Evolutionary conservation across 768 basidiomycete genomes (phyloP).

Genomic region (Obba rivulosa): DNA sequence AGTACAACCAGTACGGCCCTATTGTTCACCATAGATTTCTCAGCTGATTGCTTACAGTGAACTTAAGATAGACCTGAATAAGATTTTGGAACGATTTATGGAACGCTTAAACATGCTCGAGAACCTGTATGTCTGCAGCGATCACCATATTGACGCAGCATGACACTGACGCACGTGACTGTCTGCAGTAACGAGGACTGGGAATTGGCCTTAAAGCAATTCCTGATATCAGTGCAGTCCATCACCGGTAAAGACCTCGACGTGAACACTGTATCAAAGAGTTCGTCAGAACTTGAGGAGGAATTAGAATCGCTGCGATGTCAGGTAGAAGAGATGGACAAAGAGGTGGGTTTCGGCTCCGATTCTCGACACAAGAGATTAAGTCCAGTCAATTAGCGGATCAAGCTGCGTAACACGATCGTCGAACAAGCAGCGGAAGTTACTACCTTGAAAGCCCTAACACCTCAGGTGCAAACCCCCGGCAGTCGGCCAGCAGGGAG

Average conservation of each 20-base stretch:
- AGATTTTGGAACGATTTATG: slow-evolving; percentile 59
- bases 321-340: slow-evolving; percentile 57
- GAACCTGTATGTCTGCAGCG: slow-evolving; percentile 43
- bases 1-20: slow-evolving; percentile 22
- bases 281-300: slow-evolving; percentile 43
- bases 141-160: neutral
- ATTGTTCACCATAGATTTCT: neutral
- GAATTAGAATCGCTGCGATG: slow-evolving; percentile 56
- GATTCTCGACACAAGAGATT: neutral
- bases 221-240: slow-evolving; percentile 55
- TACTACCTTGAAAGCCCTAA: slow-evolving; percentile 49
- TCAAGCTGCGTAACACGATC: slow-evolving; percentile 46
- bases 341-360: slow-evolving; percentile 44
- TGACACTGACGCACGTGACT: neutral
- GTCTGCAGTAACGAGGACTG: slow-evolving; percentile 56
- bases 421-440: slow-evolving; percentile 63
- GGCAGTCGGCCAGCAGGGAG: neutral
- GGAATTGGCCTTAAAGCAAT: slow-evolving; percentile 54
- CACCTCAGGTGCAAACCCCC: slow-evolving; percentile 34
- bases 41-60: slow-evolving; percentile 36
- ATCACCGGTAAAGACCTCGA: slow-evolving; percentile 62
- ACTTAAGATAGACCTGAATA: slow-evolving; percentile 54
- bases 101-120: slow-evolving; percentile 54
- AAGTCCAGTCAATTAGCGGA: slow-evolving; percentile 32
- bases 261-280: slow-evolving; percentile 38